Base-by-base conservation (phyloP, 2,329 filamentous ascomycete genomes). In the Aspergillus cejpii region DNA sequence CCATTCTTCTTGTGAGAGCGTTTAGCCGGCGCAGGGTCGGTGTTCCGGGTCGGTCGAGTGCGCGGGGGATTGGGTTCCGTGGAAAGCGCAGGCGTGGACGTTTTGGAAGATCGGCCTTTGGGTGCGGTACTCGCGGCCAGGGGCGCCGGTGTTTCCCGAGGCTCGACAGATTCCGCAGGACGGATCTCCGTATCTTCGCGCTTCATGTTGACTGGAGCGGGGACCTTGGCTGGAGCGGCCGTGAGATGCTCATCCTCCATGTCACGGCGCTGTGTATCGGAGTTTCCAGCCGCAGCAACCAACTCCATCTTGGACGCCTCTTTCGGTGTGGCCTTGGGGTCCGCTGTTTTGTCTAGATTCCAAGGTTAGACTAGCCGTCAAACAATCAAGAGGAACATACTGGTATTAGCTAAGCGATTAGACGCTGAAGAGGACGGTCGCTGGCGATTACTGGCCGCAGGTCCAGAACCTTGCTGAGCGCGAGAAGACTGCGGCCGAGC, bases 381-480 rank as follows among this genome's bases (percentile, higher is more conserved):
- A n/a, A n/a, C n/a, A n/a, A n/a, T n/a, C n/a, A n/a, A n/a, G n/a
- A n/a, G n/a, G n/a, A n/a, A 65, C 46, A 54, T 62, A 57, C 65
- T 72, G 44, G 76, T 78, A 58, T 80, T 85, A 12, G 75, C 68
- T 21, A 63, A 51, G 52, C 81, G 84, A 53, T 73, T 82, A 2
- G 82, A 78, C 8, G 78, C 72, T 2, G 80, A 78, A 1, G 83
- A 80, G 4, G 76, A 67, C 2, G 81, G 78, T 27, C 79, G 73
- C 40, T 86, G 72, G 36, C 71, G 72, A 28, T 65, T 81, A 26
- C 70, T 70, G 41, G 67, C 70, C n/a, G 78, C 76, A 46, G 80
- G 78, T 43, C 79, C 77, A 12, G 85, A 87, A 59, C 85, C 90
- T 61, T 89, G 87, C 58, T 88, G 81, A 28, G 81, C 80, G 54